These are phyloP conservation scores for Anthracocystis setariae DNA, from an alignment of 1,284 basidiomycete genomes.

Conservation along the genomic window DNA sequence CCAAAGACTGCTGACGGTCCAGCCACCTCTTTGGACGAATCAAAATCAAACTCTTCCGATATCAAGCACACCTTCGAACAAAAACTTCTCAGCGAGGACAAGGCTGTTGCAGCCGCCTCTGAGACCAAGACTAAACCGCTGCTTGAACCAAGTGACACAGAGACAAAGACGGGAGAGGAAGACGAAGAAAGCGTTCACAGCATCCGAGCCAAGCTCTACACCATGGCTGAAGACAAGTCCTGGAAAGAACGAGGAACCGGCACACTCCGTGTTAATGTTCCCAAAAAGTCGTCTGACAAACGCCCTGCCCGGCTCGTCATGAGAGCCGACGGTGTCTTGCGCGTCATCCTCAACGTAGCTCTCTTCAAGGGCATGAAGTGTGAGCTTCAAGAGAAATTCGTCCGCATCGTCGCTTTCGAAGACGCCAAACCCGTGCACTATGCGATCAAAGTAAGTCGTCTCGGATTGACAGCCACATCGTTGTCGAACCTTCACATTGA, in stretches of 20 bases:
- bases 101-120: constrained; percentile 10
- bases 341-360: constrained; percentile 83
- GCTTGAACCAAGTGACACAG: constrained; percentile 35
- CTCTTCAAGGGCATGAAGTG: constrained; percentile 88
- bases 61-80: constrained; percentile 31
- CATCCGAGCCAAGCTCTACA: constrained; percentile 84
- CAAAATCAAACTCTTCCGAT: constrained; percentile 6
- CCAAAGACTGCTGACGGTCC: constrained; percentile 18
- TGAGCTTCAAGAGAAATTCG: constrained; percentile 73
- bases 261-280: constrained; percentile 81
- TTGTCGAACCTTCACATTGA: neutral
- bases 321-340: constrained; percentile 90
- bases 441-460: constrained; percentile 56
- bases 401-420: constrained; percentile 64
- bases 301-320: constrained; percentile 83
- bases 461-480: neutral
- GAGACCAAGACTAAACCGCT: constrained; percentile 21
- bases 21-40: constrained; percentile 10
- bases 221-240: constrained; percentile 73
- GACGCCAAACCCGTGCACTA: constrained; percentile 59
- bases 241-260: constrained; percentile 93
- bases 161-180: constrained; percentile 81
- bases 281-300: constrained; percentile 71
- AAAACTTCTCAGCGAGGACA: constrained; percentile 30
- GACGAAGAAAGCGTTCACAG: constrained; percentile 86